These are phyloP conservation scores for Scleroderma citrinum DNA, from an alignment of 768 basidiomycete genomes.

Conservation along the genomic window DNA sequence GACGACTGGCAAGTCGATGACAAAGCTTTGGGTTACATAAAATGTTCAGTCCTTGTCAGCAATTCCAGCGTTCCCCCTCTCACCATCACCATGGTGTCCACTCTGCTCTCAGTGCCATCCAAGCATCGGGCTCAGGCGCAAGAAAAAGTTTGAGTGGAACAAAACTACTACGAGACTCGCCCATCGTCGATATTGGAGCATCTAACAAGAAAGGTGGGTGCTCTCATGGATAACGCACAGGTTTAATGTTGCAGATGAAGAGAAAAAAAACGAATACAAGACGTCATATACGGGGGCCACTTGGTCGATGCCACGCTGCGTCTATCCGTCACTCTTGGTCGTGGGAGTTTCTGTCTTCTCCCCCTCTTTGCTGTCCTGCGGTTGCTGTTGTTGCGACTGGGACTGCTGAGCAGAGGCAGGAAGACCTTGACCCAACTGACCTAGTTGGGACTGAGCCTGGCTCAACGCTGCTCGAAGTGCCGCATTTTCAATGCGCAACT, in stretches of 20 bases:
- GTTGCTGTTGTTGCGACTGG: constrained; percentile 11
- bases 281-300: not conserved
- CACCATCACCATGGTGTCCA: constrained; percentile 21
- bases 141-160: not conserved
- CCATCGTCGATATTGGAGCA: not conserved
- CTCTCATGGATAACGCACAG: not conserved
- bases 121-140: not conserved
- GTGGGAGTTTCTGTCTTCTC: constrained; percentile 22
- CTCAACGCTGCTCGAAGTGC: constrained; percentile 67
- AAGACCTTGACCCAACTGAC: constrained; percentile 24
- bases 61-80: constrained; percentile 26
- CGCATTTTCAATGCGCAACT: constrained; percentile 78
- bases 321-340: constrained; percentile 7
- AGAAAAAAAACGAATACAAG: not conserved
- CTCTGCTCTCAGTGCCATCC: not conserved
- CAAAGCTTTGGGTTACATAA: constrained; percentile 33
- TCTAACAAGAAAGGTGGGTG: not conserved
- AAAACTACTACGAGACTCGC: not conserved
- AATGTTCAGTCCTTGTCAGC: constrained; percentile 31
- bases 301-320: not conserved
- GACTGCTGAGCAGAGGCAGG: constrained; percentile 9
- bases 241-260: not conserved
- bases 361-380: constrained; percentile 22
- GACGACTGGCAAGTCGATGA: constrained; percentile 25
- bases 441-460: constrained; percentile 34